Base-by-base conservation (phyloP, 2,329 filamentous ascomycete genomes). In the Teratosphaeria viscida region DNA sequence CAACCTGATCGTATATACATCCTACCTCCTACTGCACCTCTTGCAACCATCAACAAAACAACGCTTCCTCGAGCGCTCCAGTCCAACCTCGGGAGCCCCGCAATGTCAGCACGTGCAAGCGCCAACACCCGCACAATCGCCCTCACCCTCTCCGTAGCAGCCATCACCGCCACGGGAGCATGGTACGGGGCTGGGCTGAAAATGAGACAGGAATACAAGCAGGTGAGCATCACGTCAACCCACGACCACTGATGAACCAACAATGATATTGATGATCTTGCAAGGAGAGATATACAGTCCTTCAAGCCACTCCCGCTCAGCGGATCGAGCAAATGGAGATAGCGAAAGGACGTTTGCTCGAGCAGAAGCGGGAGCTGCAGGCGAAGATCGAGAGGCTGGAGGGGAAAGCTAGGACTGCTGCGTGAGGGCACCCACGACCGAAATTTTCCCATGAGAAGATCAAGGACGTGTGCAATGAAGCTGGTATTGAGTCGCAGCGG, bases 171-270 rank as follows among this genome's bases (percentile, higher is more conserved):
- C 6, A 78, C 78, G 1, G 83, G 84, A 57, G 77, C 82, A 5
- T 76, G 81, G 62, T 85, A 84, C 65, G 84, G 84, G 27, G 84
- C 84, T 23, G 78, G 79, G 6, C 63, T 86, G 61, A 85, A 85
- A 69, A 79, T 76, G 3, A 71, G 77, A 35, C 74, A 78, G 62
- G 79, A 85, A 56, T 70, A 74, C 43, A 75, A 76, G 58, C 71
- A 83, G 75, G 83, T 85, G 27, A 19, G 23, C 19, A 29, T 14
- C 26, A 11, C 43, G 27, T 47, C 35, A 26, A 43, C 8, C 14
- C 14, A 19, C 14, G 3, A 35, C 14, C 11, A 37, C 23, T 23
- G 23, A 23, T 23, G 2, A 32, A 32, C 29, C 29, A 2, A 5
- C 32, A 47, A 5, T 56, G 4, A 6, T 2, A 56, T 54, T 52